Evolutionary conservation across 1,139 yeast genomes (phyloP).

Genomic region (Taphrina pruni): DNA sequence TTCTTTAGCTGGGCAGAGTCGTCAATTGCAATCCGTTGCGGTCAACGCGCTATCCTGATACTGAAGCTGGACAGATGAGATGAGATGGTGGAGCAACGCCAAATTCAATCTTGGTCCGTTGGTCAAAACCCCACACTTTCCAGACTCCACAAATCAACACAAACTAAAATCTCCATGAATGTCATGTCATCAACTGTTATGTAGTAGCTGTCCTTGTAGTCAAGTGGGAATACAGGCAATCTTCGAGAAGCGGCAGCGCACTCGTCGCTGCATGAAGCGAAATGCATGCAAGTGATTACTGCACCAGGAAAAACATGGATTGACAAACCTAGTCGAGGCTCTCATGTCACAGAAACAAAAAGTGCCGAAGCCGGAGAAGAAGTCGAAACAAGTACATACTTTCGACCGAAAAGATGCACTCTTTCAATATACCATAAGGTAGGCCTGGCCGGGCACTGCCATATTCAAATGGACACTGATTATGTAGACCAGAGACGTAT

Average conservation of each 20-base stretch:
- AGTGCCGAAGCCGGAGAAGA: neutral
- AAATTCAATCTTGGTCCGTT: neutral
- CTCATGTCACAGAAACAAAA: constrained; percentile 5
- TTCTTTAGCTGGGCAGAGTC: too few species aligned
- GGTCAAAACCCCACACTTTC: neutral
- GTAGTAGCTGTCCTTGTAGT: too few species aligned
- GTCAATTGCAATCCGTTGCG: too few species aligned
- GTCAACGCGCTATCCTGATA: too few species aligned
- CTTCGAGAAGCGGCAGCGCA: too few species aligned
- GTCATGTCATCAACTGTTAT: too few species aligned
- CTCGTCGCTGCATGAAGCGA: neutral
- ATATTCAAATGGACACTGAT: neutral
- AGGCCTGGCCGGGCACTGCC: neutral
- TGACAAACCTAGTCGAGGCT: constrained; percentile 10
- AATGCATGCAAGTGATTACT: constrained; percentile 1
- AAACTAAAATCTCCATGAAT: too few species aligned
- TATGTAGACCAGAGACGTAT: constrained; percentile 15
- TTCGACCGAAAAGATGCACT: constrained; percentile 3
- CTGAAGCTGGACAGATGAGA: neutral
- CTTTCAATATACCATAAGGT: constrained; percentile 11
- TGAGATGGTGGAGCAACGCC: neutral
- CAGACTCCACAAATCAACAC: neutral
- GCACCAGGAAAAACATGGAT: too few species aligned
- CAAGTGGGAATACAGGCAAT: too few species aligned
- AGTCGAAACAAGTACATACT: neutral